A percentile compares a stretch with the other conserved stretches of the same genome.
phyloP scores from a whole-genome alignment of 2,329 filamentous ascomycete genomes.

The Fusarium sp. region DNA sequence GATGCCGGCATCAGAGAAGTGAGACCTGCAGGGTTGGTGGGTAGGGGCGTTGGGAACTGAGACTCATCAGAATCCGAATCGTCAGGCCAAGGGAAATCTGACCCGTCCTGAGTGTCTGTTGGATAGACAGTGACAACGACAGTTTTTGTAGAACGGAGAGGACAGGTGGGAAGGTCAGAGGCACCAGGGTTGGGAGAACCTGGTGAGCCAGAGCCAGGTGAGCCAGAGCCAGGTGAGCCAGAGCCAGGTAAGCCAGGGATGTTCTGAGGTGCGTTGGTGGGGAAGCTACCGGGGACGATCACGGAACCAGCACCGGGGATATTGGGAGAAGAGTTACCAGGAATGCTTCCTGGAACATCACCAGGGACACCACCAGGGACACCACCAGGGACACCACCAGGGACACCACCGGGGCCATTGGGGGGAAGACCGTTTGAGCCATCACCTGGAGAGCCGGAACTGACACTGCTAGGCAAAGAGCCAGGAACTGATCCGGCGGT shows the following conservation, averaged over 20 bases:
- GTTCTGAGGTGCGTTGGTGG: conserved; percentile 20
- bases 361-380: conserved; percentile 11
- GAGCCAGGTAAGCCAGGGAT: conserved; percentile 11
- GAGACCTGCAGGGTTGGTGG: conserved; percentile 44
- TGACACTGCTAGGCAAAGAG: conserved; percentile 24
- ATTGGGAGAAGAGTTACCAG: conserved; percentile 12
- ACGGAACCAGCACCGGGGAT: conserved; percentile 31
- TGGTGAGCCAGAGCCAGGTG: conserved; percentile 10
- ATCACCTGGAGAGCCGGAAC: conserved; percentile 17
- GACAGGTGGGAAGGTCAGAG: conserved; percentile 54
- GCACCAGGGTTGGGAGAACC: conserved; percentile 3
- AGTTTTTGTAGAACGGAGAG: conserved; percentile 56
- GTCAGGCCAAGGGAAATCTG: conserved; percentile 27
- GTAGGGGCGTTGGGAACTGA: conserved; percentile 44
- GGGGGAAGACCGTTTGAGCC: conserved; percentile 30
- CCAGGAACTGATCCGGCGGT: conserved; percentile 33
- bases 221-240: conserved; percentile 5
- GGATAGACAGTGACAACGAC: conserved; percentile 63
- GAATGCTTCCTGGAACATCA: conserved; percentile 13
- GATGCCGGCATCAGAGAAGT: conserved; percentile 25
- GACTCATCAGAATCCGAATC: conserved; percentile 39
- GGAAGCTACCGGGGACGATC: conserved; percentile 23
- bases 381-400: conserved; percentile 21
- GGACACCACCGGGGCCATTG: conserved; percentile 8
- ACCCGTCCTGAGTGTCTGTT: conserved; percentile 45